Conservation (phyloP, 2,329 filamentous ascomycete genomes). For the Trichoderma brevicompactum region DNA sequence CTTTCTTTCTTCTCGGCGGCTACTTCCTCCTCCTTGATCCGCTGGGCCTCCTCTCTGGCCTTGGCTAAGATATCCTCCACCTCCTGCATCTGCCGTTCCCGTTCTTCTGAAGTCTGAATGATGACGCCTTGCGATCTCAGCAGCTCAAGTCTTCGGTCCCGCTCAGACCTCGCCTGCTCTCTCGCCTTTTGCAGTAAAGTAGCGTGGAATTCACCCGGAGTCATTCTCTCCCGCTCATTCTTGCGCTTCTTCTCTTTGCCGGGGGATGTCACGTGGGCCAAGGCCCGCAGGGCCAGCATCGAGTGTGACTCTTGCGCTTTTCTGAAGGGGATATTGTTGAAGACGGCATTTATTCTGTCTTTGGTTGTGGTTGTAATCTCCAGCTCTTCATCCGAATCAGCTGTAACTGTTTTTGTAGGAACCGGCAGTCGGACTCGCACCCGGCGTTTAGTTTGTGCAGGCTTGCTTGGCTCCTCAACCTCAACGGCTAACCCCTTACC, state of each 20-base stretch:
- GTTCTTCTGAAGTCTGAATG: conserved; percentile 84
- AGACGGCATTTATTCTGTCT: conserved; percentile 63
- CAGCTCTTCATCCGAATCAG: conserved; percentile 63
- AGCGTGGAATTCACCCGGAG: conserved; percentile 68
- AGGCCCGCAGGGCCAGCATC: conserved; percentile 69
- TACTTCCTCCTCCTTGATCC: conserved; percentile 77
- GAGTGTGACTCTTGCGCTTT: conserved; percentile 66
- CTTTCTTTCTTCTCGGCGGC: conserved; percentile 70
- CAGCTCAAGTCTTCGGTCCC: conserved; percentile 75
- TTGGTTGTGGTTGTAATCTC: conserved; percentile 61
- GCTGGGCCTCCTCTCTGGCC: conserved; percentile 74
- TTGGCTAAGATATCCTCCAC: conserved; percentile 88
- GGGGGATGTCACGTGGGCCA: conserved; percentile 73
- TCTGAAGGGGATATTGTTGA: conserved; percentile 69
- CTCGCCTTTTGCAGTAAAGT: conserved; percentile 73
- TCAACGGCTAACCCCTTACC: conserved; percentile 51
- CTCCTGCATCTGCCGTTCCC: conserved; percentile 77
- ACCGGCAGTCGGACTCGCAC: conserved; percentile 56
- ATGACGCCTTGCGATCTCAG: conserved; percentile 79
- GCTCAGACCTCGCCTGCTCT: conserved; percentile 77
- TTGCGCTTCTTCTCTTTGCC: conserved; percentile 54
- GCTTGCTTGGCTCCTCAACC: conserved; percentile 32
- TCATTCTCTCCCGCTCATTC: conserved; percentile 62
- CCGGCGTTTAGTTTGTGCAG: conserved; percentile 48
- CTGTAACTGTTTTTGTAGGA: conserved; percentile 44